Evolutionary conservation across 805 yeast genomes (phyloP).

Genomic region (Torulaspora microellipsoides): DNA sequence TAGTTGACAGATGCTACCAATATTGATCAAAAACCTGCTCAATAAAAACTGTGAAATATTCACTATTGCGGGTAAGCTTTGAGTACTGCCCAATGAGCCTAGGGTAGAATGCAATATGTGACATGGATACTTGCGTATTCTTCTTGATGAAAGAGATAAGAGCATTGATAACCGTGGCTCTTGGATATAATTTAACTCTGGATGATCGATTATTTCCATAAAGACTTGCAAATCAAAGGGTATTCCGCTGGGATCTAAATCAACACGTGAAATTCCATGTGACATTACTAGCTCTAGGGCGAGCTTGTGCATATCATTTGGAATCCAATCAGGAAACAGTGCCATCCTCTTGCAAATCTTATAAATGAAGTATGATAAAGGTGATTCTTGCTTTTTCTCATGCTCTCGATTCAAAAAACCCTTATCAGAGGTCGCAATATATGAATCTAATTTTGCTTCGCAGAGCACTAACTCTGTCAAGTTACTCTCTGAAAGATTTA

Average conservation of each 20-base stretch:
- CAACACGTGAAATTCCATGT: conserved; percentile 1
- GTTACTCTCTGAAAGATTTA: background rate
- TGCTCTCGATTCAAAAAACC: background rate
- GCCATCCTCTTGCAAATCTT: conserved; percentile 17
- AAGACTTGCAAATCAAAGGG: conserved; percentile 23
- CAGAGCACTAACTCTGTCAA: conserved; percentile 5
- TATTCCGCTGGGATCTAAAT: background rate
- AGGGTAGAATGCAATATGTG: conserved; percentile 20
- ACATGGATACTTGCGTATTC: conserved; percentile 11
- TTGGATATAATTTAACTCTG: conserved; percentile 25
- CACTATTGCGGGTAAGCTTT: conserved; percentile 22
- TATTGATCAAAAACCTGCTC: conserved; percentile 20
- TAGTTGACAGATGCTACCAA: conserved; percentile 12
- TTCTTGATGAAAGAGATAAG: conserved; percentile 18
- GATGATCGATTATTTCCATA: conserved; percentile 35
- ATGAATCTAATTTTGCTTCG: conserved; percentile 22
- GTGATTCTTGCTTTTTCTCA: background rate
- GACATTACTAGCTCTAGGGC: conserved; percentile 4
- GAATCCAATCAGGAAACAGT: conserved; percentile 11
- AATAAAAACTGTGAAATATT: conserved; percentile 27
- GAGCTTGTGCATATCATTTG: conserved; percentile 4
- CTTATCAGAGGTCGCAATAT: conserved; percentile 14
- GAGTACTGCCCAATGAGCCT: conserved; percentile 23
- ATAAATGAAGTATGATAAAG: conserved; percentile 12
- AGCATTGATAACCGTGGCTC: conserved; percentile 22